Evolutionary conservation across 768 basidiomycete genomes (phyloP).

Genomic region (Auriscalpium microsporum): DNA sequence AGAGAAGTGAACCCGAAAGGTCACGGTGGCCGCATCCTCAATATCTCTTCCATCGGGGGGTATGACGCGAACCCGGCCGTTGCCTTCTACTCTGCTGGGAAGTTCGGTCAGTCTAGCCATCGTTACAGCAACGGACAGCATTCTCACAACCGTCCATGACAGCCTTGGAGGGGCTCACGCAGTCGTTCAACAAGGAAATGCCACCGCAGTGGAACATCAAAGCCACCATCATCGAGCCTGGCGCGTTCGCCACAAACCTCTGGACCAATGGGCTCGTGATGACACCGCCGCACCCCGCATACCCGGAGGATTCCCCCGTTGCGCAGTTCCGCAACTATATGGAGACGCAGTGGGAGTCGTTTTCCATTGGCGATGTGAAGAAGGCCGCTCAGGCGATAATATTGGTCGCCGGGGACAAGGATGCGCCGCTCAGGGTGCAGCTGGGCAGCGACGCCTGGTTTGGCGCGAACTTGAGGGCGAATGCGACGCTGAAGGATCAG

Average conservation of each 20-base stretch:
- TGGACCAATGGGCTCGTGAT: neutral
- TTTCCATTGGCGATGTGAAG: too few species aligned
- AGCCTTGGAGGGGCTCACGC: slow-evolving; percentile 3
- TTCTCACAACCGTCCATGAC: neutral
- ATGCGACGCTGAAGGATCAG: too few species aligned
- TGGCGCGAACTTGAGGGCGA: too few species aligned
- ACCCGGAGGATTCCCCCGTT: neutral
- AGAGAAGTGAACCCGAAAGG: slow-evolving; percentile 1
- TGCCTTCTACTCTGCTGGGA: slow-evolving; percentile 26
- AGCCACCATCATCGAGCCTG: slow-evolving; percentile 2
- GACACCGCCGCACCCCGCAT: neutral
- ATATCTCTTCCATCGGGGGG: slow-evolving; percentile 17
- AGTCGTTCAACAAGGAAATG: slow-evolving; percentile 1
- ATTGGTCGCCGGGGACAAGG: too few species aligned
- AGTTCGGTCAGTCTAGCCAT: slow-evolving; percentile 26
- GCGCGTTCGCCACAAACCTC: neutral
- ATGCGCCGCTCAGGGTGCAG: too few species aligned
- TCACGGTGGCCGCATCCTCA: slow-evolving; percentile 1
- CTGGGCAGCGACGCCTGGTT: too few species aligned
- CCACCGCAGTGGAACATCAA: slow-evolving; percentile 3
- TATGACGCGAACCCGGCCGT: slow-evolving; percentile 24
- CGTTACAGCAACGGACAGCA: neutral
- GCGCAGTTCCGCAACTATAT: neutral
- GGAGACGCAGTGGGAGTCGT: too few species aligned
- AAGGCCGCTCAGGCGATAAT: too few species aligned